phyloP scores from a whole-genome alignment of 257 asterid species.

The Jacaranda mimosifolia region DNA sequence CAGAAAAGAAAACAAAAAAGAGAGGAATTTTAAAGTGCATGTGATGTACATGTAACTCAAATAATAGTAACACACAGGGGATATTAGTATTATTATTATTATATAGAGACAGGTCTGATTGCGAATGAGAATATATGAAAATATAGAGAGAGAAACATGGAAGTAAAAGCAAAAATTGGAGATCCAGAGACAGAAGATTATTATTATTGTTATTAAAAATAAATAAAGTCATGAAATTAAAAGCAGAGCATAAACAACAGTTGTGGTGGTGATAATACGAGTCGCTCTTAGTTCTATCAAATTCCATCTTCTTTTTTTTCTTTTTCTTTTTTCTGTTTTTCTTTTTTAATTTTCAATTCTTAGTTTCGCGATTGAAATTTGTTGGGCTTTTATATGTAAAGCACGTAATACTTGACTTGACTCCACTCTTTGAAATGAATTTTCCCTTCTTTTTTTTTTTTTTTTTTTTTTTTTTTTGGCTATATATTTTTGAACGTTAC shows the following conservation, averaged over 20 bases:
- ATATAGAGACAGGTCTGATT: conserved; percentile 58
- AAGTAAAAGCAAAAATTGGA: conserved; percentile 36
- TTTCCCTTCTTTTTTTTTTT: background rate
- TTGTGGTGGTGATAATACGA: conserved; percentile 38
- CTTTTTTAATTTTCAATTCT: conserved; percentile 33
- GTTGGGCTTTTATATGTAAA: conserved; percentile 21
- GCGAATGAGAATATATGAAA: conserved; percentile 48
- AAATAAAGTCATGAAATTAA: conserved; percentile 44
- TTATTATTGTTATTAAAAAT: background rate
- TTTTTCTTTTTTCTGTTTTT: conserved; percentile 11
- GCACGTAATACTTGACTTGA: conserved; percentile 41
- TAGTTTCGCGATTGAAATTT: conserved; percentile 32
- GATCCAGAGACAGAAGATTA: conserved; percentile 41
- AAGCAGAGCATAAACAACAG: conserved; percentile 53
- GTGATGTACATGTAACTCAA: conserved; percentile 40
- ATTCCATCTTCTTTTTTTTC: conserved; percentile 41
- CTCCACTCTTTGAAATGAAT: conserved; percentile 28
- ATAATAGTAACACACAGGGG: conserved; percentile 26
- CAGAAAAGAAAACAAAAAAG: conserved; percentile 48
- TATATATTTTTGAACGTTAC: conserved; percentile 21
- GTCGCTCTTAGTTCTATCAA: conserved; percentile 55
- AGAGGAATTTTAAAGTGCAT: conserved; percentile 45
- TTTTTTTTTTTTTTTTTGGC: background rate
- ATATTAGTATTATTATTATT: conserved; percentile 25
- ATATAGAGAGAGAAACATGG: conserved; percentile 46